A percentile compares a stretch with the other conserved stretches of the same genome.
Evolutionary conservation across 192 early-diverging fungal genomes (phyloP).

Genomic region (Umbelopsis ramanniana): DNA sequence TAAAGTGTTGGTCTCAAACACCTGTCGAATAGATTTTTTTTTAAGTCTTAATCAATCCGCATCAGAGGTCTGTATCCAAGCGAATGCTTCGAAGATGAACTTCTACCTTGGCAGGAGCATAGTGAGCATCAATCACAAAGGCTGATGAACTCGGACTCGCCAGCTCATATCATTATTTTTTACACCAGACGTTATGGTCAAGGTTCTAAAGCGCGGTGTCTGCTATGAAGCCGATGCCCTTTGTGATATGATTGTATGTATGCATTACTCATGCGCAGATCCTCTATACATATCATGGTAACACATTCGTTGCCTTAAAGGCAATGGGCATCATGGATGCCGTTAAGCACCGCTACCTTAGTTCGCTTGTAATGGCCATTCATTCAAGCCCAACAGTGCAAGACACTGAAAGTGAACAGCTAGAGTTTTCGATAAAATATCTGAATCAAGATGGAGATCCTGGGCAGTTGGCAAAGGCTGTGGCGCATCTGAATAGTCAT

Average conservation of each 20-base stretch:
- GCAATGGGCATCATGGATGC: background rate
- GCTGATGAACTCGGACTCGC: too few species aligned
- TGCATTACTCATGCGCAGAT: background rate
- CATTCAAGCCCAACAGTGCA: background rate
- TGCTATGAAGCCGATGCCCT: background rate
- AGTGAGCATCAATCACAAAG: background rate
- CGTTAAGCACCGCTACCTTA: background rate
- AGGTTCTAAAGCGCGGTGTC: background rate
- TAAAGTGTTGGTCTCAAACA: background rate
- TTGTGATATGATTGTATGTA: constrained; percentile 14
- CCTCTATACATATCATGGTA: background rate
- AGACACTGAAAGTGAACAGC: background rate
- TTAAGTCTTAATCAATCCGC: background rate
- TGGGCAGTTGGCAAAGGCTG: background rate
- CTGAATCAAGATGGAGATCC: background rate
- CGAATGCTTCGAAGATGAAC: background rate
- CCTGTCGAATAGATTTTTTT: background rate
- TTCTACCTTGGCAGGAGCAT: background rate
- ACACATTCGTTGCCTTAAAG: background rate
- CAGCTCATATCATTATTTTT: background rate
- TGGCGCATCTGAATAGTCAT: background rate
- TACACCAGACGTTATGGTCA: background rate
- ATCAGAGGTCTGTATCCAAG: background rate
- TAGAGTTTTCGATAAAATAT: background rate
- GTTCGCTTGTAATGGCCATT: background rate